A percentile compares a stretch with the other conserved stretches of the same genome.
phyloP scores from a whole-genome alignment of 129 eudicot genomes.

The Arctium lappa region DNA sequence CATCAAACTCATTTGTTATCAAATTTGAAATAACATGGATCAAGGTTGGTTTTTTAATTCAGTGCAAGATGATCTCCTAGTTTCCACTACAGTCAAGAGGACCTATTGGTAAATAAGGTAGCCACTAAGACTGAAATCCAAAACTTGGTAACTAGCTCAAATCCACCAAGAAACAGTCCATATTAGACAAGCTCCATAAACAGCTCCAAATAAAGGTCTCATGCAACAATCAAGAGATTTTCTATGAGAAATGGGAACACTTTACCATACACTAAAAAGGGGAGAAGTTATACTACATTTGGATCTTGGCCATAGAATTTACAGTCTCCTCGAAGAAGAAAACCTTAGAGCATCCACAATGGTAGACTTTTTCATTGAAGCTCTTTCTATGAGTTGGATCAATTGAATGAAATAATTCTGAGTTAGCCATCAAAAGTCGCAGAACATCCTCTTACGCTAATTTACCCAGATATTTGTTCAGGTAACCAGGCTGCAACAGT shows the following conservation, averaged over 20 bases:
- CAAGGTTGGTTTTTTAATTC: too few species aligned
- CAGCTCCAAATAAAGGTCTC: neutral
- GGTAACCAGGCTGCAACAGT: neutral
- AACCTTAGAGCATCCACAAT: neutral
- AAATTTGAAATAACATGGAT: too few species aligned
- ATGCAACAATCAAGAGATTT: neutral
- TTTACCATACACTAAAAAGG: neutral
- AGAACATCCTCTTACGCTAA: neutral
- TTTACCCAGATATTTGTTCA: neutral
- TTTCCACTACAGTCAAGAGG: too few species aligned
- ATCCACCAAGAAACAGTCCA: too few species aligned
- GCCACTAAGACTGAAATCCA: too few species aligned
- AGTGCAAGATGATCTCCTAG: too few species aligned
- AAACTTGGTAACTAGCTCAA: too few species aligned
- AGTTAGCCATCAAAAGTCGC: neutral
- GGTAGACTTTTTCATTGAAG: neutral
- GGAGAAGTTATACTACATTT: neutral
- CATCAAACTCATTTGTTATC: too few species aligned
- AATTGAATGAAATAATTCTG: neutral
- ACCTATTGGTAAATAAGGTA: too few species aligned
- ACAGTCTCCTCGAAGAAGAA: neutral
- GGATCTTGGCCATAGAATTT: neutral
- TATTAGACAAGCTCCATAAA: too few species aligned
- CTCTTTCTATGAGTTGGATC: neutral
- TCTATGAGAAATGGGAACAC: neutral